Percentiles rank a stretch among this genome's conserved stretches.
Conservation (phyloP, 306 rosid species). For the Rubus idaeus region DNA sequence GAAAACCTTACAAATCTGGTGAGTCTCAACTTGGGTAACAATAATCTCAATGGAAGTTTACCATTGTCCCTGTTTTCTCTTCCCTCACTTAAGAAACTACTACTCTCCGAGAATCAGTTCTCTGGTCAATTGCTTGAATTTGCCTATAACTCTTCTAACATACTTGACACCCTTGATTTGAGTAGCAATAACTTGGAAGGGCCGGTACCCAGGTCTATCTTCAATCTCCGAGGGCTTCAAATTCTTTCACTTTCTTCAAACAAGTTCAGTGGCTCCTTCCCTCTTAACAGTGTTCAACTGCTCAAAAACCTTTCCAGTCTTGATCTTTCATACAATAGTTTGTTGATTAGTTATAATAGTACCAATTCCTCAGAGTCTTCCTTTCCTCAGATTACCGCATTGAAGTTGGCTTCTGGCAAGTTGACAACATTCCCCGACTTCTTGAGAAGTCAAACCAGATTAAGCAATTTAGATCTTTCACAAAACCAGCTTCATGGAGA, state of each 20-base stretch:
- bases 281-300: background rate
- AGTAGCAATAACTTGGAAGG: conserved; percentile 43
- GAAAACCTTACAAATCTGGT: conserved; percentile 14
- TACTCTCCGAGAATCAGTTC: conserved; percentile 15
- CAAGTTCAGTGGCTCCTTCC: conserved; percentile 20
- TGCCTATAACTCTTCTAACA: conserved; percentile 9
- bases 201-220: conserved; percentile 27
- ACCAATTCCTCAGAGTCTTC: background rate
- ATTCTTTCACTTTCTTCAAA: conserved; percentile 24
- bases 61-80: conserved; percentile 26
- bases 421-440: conserved; percentile 18
- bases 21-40: conserved; percentile 8
- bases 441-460: conserved; percentile 9
- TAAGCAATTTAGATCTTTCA: conserved; percentile 13
- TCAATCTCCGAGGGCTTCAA: background rate
- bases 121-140: conserved; percentile 7
- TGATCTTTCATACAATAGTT: conserved; percentile 25
- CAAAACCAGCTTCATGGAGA: conserved; percentile 23
- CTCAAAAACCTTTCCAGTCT: conserved; percentile 4
- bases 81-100: conserved; percentile 10
- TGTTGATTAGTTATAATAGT: background rate
- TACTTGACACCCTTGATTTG: conserved; percentile 37
- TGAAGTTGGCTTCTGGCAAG: conserved; percentile 18
- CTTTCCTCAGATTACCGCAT: conserved; percentile 3
- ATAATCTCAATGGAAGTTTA: conserved; percentile 23